Evolutionary conservation across 2,329 filamentous ascomycete species (phyloP), one percentile per base, ranked within the genome.

Genomic region (Aspergillaceae sp.): DNA sequence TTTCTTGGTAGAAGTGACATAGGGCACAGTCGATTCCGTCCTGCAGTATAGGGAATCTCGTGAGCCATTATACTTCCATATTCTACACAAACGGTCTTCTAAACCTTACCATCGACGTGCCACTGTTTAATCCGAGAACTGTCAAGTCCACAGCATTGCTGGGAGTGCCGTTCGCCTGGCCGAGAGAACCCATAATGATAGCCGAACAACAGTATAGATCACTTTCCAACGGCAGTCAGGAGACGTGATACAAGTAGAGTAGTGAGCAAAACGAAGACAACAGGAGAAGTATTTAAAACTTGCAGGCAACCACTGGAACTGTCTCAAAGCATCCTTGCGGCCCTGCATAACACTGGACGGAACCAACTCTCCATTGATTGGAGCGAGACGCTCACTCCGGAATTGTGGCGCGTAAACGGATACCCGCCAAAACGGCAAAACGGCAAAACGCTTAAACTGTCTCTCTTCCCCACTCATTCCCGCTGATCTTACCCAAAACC

Each of bases 11-110:
- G 58, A 80, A 82, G 43, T 65, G 74, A 53, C 78, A 79, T 6
- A 80, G 66, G 2, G 75, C 77, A 52, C 76, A 80, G 57, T 80
- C 76, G 40, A 82, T 78, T 28, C 74, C 73, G 56, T 78, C 75
- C 61, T 62, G 32, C 32, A 34, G n/a, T 34, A 34, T 34, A 34
- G 32, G 32, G 19, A 34, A 34, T 34, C 4, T 34, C 4, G 32
- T 34, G 6, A 38, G 10, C 40, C 10, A 45, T 44, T 36, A 4
- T 44, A n/a, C 19, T 37, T 19, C 43, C 41, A 30, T 4, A 10
- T 4, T 26, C 7, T 36, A 11, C 8, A 34, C n/a, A 34, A 29
- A n/a, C 19, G 26, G 28, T 6, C 27, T 30, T 29, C 4, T 38
- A 11, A 4, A 8, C 46, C 53, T 45, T 38, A 62, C 60, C 76